Evolutionary conservation across 1,139 yeast genomes (phyloP).

Genomic region (Eremothecium cymbalariae): DNA sequence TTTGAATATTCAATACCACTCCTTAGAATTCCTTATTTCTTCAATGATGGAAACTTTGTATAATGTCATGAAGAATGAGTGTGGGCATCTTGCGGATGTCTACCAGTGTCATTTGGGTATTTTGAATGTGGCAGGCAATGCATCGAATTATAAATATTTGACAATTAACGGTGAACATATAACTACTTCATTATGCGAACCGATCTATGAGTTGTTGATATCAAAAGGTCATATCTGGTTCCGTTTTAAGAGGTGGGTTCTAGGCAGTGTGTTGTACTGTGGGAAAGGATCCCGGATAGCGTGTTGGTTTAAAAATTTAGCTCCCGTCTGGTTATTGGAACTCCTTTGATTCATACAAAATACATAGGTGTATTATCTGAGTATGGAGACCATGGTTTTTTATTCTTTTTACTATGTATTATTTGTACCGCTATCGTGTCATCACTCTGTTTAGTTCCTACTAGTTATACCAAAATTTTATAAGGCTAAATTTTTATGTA

Average conservation of each 20-base stretch:
- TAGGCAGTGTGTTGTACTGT: slow-evolving; percentile 10
- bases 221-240: slow-evolving; percentile 11
- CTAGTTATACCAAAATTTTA: too few species aligned
- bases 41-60: slow-evolving; percentile 23
- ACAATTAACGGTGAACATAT: slow-evolving; percentile 22
- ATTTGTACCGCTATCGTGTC: too few species aligned
- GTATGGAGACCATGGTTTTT: too few species aligned
- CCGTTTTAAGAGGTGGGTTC: slow-evolving; percentile 8
- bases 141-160: slow-evolving; percentile 29
- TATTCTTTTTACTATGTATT: too few species aligned
- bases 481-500: too few species aligned
- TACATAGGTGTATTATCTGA: too few species aligned
- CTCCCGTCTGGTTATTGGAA: slow-evolving; percentile 9
- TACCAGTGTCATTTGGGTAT: slow-evolving; percentile 26
- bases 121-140: slow-evolving; percentile 27
- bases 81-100: slow-evolving; percentile 12
- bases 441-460: too few species aligned
- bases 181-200: slow-evolving; percentile 19
- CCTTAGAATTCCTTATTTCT: slow-evolving; percentile 25
- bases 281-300: slow-evolving; percentile 12
- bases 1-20: slow-evolving; percentile 21
- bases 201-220: slow-evolving; percentile 24
- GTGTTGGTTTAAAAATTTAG: slow-evolving; percentile 5
- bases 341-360: too few species aligned
- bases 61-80: slow-evolving; percentile 15